These are phyloP conservation scores for Lobosporangium transversale DNA, from an alignment of 192 early-diverging fungal species.

Conservation along the genomic window DNA sequence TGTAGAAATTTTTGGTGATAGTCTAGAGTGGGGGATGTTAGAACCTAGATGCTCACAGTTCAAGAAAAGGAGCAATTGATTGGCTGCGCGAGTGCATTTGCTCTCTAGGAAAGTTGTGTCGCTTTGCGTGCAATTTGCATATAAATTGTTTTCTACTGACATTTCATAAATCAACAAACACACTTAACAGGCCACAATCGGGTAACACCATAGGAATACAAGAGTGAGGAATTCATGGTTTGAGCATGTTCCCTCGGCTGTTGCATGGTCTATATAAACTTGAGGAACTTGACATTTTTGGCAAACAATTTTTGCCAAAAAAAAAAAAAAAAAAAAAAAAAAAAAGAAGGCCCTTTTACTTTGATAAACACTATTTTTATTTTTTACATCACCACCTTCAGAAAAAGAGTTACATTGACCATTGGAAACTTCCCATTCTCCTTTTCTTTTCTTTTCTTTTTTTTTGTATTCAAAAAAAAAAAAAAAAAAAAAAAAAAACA, in stretches of 20 bases:
- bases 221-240: not conserved
- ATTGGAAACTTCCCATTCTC: not conserved
- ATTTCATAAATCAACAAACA: not conserved
- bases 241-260: not conserved
- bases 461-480: too few relatives aligned
- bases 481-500: too few relatives aligned
- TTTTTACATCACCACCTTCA: not conserved
- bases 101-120: slow-evolving; percentile 1
- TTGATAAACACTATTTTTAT: not conserved
- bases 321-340: too few relatives aligned
- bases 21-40: too few relatives aligned
- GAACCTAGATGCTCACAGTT: too few relatives aligned
- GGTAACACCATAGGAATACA: not conserved
- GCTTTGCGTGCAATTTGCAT: slow-evolving; percentile 14
- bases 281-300: slow-evolving; percentile 4
- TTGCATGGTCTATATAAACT: not conserved
- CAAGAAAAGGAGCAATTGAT: slow-evolving; percentile 1
- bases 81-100: slow-evolving; percentile 2
- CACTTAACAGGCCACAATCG: not conserved
- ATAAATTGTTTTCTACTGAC: not conserved
- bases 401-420: not conserved
- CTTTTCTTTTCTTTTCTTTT: too few relatives aligned
- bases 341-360: not conserved
- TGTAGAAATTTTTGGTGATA: too few relatives aligned
- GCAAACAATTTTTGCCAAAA: slow-evolving; percentile 10